Evolutionary conservation across 257 asterid genomes (phyloP).

Genomic region (Nicotiana undulata): DNA sequence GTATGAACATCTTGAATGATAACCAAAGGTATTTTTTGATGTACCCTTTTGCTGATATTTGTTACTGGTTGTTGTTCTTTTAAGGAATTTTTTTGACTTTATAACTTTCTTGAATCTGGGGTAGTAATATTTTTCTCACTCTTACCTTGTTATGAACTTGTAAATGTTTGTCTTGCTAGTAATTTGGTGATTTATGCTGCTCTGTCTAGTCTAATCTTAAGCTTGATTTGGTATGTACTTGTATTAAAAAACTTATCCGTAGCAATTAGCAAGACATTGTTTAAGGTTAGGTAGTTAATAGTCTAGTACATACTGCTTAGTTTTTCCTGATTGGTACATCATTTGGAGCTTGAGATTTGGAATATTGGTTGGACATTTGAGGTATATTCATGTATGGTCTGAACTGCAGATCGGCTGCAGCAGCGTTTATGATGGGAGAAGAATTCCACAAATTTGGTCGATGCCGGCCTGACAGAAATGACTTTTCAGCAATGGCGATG

Average conservation of each 20-base stretch:
- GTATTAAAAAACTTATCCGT: not conserved
- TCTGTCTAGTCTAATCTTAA: not conserved
- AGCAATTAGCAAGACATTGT: not conserved
- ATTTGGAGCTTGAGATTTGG: not conserved
- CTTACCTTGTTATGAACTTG: not conserved
- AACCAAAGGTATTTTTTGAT: slow-evolving; percentile 45
- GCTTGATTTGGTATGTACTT: not conserved
- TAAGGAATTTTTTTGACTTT: slow-evolving; percentile 14
- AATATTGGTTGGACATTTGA: not conserved
- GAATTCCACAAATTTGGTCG: slow-evolving; percentile 33
- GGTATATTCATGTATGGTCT: not conserved
- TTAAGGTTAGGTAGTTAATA: not conserved
- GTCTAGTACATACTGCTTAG: not conserved
- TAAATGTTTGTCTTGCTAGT: not conserved
- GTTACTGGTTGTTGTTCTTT: not conserved
- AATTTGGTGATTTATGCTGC: not conserved
- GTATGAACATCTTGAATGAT: slow-evolving; percentile 56
- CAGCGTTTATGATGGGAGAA: slow-evolving; percentile 31
- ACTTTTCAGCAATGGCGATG: slow-evolving; percentile 49
- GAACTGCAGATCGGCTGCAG: slow-evolving; percentile 27
- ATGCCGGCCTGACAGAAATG: slow-evolving; percentile 33
- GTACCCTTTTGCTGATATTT: not conserved
- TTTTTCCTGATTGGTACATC: not conserved
- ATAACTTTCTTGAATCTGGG: not conserved
- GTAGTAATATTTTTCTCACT: not conserved